Evolutionary conservation across 1,284 basidiomycete genomes (phyloP).

Genomic region (Rhizoctonia solani): DNA sequence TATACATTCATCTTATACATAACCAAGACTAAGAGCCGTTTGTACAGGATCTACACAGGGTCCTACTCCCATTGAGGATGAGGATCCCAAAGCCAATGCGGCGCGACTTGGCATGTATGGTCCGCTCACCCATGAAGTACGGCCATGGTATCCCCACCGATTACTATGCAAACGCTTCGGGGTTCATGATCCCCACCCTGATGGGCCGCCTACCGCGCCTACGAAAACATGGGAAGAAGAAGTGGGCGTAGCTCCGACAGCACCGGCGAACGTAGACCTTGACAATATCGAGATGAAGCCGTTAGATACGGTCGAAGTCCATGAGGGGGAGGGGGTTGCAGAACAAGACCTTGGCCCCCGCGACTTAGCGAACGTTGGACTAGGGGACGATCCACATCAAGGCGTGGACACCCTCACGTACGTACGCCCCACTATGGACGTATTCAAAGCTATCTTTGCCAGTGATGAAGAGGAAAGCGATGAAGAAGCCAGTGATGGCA

Average conservation of each 20-base stretch:
- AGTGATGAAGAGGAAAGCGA: conserved; percentile 84
- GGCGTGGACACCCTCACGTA: conserved; percentile 86
- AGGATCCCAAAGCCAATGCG: conserved; percentile 71
- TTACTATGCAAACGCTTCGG: conserved; percentile 95
- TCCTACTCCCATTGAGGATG: conserved; percentile 35
- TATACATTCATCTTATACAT: background rate
- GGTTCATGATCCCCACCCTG: conserved; percentile 79
- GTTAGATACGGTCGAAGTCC: conserved; percentile 23
- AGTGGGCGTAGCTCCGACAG: conserved; percentile 32
- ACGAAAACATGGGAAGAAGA: conserved; percentile 34
- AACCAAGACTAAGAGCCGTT: background rate
- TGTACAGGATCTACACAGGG: background rate
- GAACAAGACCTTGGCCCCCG: conserved; percentile 47
- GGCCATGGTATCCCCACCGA: conserved; percentile 76
- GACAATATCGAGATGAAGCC: conserved; percentile 40
- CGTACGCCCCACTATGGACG: conserved; percentile 82
- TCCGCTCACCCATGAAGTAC: conserved; percentile 73
- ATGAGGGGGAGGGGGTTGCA: conserved; percentile 35
- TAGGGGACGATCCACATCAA: conserved; percentile 87
- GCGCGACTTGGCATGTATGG: conserved; percentile 88
- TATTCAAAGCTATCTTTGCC: conserved; percentile 95
- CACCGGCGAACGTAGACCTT: conserved; percentile 36
- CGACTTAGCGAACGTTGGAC: conserved; percentile 76
- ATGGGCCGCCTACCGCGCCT: conserved; percentile 44
- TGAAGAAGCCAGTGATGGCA: conserved; percentile 54